Conservation (phyloP, 2,329 filamentous ascomycete genomes). For the Elsinoe fawcettii region DNA sequence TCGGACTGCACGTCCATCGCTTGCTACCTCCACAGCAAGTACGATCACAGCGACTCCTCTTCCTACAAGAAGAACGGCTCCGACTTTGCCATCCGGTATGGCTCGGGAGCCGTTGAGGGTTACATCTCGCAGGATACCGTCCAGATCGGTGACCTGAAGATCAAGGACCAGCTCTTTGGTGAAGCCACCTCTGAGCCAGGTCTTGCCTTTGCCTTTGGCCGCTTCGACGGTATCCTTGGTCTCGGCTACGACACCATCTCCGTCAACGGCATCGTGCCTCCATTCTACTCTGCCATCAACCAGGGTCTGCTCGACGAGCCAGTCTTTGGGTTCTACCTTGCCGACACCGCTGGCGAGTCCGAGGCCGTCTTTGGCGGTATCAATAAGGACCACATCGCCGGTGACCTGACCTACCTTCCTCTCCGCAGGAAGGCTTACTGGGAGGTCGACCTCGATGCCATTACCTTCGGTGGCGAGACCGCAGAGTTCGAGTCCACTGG, state of each 20-base stretch:
- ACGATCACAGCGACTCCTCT: slow-evolving; percentile 81
- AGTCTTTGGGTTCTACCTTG: slow-evolving; percentile 95
- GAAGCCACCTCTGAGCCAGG: slow-evolving; percentile 95
- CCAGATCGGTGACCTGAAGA: slow-evolving; percentile 77
- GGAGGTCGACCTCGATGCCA: slow-evolving; percentile 93
- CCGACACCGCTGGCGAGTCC: slow-evolving; percentile 66
- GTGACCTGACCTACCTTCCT: slow-evolving; percentile 86
- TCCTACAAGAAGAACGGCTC: slow-evolving; percentile 92
- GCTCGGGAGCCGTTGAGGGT: slow-evolving; percentile 86
- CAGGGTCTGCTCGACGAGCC: slow-evolving; percentile 84
- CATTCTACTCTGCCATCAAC: slow-evolving; percentile 93
- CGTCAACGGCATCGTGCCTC: slow-evolving; percentile 90
- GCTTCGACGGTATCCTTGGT: slow-evolving; percentile 94
- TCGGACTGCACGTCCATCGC: slow-evolving; percentile 87
- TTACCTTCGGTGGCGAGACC: slow-evolving; percentile 76
- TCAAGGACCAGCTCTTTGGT: slow-evolving; percentile 89
- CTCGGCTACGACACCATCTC: slow-evolving; percentile 92
- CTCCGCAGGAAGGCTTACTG: slow-evolving; percentile 98
- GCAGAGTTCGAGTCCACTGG: slow-evolving; percentile 91
- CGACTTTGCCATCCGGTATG: slow-evolving; percentile 87
- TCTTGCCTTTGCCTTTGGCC: slow-evolving; percentile 92
- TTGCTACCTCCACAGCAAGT: slow-evolving; percentile 95
- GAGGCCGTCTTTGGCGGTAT: slow-evolving; percentile 87
- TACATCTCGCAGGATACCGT: slow-evolving; percentile 87
- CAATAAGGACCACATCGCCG: slow-evolving; percentile 71